These are phyloP conservation scores for Diaporthe caulivora DNA, from an alignment of 2,329 filamentous ascomycete genomes.

Conservation along the genomic window DNA sequence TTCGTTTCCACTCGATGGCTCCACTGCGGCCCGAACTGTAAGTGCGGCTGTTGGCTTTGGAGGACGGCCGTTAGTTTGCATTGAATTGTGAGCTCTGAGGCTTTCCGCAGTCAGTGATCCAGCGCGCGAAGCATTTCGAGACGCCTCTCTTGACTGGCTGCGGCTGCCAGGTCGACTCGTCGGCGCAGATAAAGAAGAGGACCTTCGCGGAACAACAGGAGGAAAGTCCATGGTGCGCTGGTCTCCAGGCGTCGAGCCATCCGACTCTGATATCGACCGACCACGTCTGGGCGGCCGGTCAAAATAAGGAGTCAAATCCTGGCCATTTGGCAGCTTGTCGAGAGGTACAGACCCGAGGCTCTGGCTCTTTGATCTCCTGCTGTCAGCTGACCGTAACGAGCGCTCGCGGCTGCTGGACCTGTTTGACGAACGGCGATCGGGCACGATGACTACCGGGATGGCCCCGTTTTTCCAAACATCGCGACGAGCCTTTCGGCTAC, in stretches of 20 bases:
- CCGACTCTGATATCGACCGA: constrained; percentile 61
- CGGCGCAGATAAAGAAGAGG: constrained; percentile 72
- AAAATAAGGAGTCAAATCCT: constrained; percentile 57
- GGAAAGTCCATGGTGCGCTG: constrained; percentile 72
- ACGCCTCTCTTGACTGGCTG: constrained; percentile 26
- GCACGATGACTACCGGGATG: constrained; percentile 73
- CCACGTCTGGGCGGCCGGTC: constrained; percentile 56
- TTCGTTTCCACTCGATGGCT: constrained; percentile 28
- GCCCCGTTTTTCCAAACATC: constrained; percentile 71
- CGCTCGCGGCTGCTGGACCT: constrained; percentile 62
- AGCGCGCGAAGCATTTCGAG: constrained; percentile 61
- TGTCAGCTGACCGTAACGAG: constrained; percentile 72
- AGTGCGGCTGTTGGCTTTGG: constrained; percentile 43
- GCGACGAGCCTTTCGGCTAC: constrained; percentile 67
- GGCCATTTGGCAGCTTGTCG: constrained; percentile 56
- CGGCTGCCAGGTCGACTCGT: constrained; percentile 59
- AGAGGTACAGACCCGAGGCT: constrained; percentile 63
- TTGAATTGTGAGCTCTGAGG: constrained; percentile 64
- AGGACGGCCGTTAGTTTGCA: constrained; percentile 10
- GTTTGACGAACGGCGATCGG: constrained; percentile 67
- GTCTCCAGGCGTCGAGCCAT: constrained; percentile 58
- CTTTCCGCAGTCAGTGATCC: constrained; percentile 71
- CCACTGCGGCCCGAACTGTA: neutral
- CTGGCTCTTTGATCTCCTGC: constrained; percentile 65
- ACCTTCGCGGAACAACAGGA: constrained; percentile 67